Conservation (phyloP, 257 asterid genomes). For the Schizonepeta tenuifolia region DNA sequence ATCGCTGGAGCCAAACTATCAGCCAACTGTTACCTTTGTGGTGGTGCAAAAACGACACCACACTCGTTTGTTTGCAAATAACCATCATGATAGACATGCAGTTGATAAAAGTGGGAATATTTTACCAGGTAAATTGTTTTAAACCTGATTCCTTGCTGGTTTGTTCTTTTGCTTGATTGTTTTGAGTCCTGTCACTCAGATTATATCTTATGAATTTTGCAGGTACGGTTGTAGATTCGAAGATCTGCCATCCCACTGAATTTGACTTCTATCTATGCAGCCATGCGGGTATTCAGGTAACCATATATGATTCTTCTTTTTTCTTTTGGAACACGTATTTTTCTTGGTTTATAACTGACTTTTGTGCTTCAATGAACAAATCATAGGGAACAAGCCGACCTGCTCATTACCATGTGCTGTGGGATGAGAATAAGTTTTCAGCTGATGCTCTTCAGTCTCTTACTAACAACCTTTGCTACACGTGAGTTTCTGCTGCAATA, state of each 20-base stretch:
- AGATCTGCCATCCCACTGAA: conserved; percentile 95
- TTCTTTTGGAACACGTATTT: background rate
- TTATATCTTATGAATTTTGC: conserved; percentile 24
- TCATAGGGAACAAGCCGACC: conserved; percentile 86
- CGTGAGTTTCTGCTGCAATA: conserved; percentile 49
- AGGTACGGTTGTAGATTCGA: conserved; percentile 97
- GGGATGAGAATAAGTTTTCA: conserved; percentile 92
- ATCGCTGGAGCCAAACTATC: conserved; percentile 86
- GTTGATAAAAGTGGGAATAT: conserved; percentile 89
- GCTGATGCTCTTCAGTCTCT: conserved; percentile 84
- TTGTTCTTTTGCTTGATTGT: background rate
- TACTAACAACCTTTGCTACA: conserved; percentile 91
- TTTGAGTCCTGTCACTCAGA: background rate
- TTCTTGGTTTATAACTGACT: background rate
- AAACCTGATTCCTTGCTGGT: background rate
- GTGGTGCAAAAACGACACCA: conserved; percentile 98
- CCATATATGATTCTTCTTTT: background rate
- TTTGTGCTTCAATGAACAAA: background rate
- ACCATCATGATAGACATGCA: conserved; percentile 64
- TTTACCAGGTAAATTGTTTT: conserved; percentile 62
- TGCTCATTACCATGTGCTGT: conserved; percentile 91
- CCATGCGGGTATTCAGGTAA: conserved; percentile 96
- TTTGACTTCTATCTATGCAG: conserved; percentile 96
- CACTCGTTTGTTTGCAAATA: conserved; percentile 82
- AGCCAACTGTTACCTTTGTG: conserved; percentile 94